phyloP scores from a whole-genome alignment of 768 basidiomycete genomes.

The Lentinula sp. region DNA sequence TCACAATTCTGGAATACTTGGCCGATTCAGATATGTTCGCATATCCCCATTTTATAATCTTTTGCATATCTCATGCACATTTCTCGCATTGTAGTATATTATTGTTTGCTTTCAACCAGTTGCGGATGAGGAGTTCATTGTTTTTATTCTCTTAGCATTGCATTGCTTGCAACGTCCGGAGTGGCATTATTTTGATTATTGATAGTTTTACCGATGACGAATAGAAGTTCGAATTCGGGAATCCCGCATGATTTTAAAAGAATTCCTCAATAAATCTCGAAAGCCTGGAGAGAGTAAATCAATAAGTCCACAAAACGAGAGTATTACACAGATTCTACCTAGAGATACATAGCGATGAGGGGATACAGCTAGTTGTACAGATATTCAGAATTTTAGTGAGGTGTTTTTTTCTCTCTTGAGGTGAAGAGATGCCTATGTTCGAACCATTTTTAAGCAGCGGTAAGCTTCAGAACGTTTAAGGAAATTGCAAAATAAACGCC shows the following conservation, averaged over 20 bases:
- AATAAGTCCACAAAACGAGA: not conserved
- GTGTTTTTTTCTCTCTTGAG: too few relatives aligned
- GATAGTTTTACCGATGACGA: not conserved
- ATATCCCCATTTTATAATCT: not conserved
- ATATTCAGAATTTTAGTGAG: not conserved
- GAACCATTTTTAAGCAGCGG: not conserved
- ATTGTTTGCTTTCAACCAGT: not conserved
- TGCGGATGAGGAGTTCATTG: not conserved
- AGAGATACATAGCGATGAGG: not conserved
- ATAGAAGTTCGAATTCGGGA: not conserved
- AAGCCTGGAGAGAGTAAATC: too few relatives aligned
- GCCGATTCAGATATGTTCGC: not conserved
- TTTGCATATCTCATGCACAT: too few relatives aligned
- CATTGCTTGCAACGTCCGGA: not conserved
- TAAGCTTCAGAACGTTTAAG: constrained; percentile 27
- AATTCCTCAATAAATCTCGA: too few relatives aligned
- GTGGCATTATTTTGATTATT: not conserved
- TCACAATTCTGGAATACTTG: not conserved
- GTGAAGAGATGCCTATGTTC: too few relatives aligned
- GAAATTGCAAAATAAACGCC: constrained; percentile 55
- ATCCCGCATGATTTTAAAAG: too few relatives aligned
- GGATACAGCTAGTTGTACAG: not conserved
- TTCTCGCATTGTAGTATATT: not conserved
- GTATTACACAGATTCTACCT: not conserved
- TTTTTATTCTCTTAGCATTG: too few relatives aligned